Percentiles rank a stretch among this genome's conserved stretches.
These are phyloP conservation scores for Metarhizium guizhouense DNA, from an alignment of 2,329 filamentous ascomycete species.

Conservation along the genomic window DNA sequence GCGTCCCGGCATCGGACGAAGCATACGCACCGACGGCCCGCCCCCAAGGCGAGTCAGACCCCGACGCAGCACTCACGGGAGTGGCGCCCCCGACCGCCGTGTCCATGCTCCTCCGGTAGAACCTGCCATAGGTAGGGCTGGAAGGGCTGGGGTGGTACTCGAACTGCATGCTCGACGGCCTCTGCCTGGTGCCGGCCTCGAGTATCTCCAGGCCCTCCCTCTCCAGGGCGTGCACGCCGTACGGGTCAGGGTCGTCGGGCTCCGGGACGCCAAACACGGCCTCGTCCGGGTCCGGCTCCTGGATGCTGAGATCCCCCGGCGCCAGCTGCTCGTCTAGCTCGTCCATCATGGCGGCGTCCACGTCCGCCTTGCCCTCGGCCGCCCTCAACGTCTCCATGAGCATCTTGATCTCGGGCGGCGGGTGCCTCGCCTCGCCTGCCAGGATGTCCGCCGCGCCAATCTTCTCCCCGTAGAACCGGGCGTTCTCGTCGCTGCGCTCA, in stretches of 20 bases:
- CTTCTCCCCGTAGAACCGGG: constrained; percentile 65
- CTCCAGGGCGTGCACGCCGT: constrained; percentile 26
- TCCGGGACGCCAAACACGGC: constrained; percentile 27
- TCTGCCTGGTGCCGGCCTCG: constrained; percentile 25
- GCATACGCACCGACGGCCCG: constrained; percentile 11
- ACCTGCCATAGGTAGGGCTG: constrained; percentile 27
- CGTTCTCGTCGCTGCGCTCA: constrained; percentile 75
- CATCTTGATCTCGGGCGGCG: constrained; percentile 17
- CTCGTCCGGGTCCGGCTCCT: constrained; percentile 12
- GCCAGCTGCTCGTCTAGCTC: constrained; percentile 23
- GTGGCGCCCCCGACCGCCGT: constrained; percentile 9
- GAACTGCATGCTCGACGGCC: constrained; percentile 25
- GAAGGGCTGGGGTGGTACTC: constrained; percentile 26
- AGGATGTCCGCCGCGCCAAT: constrained; percentile 37
- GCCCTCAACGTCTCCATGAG: constrained; percentile 25
- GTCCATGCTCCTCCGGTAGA: constrained; percentile 20
- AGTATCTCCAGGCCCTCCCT: constrained; percentile 26
- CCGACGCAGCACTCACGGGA: constrained; percentile 13
- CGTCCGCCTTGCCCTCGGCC: constrained; percentile 23
- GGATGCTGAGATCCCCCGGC: constrained; percentile 26
- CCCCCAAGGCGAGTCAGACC: constrained; percentile 5
- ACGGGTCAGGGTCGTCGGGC: constrained; percentile 28
- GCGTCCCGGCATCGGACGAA: constrained; percentile 17
- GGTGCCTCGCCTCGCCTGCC: constrained; percentile 28
- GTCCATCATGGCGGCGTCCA: constrained; percentile 22